Evolutionary conservation across 2,329 filamentous ascomycete genomes (phyloP).

Genomic region (Domatiomyces globalis): DNA sequence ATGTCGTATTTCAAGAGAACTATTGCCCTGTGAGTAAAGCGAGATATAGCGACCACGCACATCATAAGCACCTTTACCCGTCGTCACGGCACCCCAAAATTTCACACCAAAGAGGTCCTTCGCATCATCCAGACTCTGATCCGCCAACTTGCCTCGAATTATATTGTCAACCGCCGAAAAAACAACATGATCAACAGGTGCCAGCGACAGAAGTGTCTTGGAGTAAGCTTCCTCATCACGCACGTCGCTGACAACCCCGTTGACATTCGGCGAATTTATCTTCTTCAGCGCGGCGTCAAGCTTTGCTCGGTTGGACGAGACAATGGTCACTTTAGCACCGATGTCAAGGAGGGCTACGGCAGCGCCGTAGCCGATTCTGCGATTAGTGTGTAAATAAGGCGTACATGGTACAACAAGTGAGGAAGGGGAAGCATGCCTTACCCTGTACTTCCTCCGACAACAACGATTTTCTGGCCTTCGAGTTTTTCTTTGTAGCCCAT

Average conservation of each 20-base stretch:
- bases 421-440: no score
- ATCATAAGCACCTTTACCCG: constrained; percentile 7
- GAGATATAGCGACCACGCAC: no score
- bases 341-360: constrained; percentile 45
- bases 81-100: constrained; percentile 11
- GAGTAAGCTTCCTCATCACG: constrained; percentile 8
- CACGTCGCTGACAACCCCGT: constrained; percentile 9
- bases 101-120: constrained; percentile 13
- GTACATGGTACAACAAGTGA: no score
- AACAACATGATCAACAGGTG: constrained; percentile 40
- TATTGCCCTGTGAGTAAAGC: no score
- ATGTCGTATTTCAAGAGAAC: no score
- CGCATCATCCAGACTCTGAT: constrained; percentile 8
- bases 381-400: no score
- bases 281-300: constrained; percentile 33
- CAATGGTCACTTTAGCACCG: constrained; percentile 42
- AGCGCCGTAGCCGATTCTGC: constrained; percentile 37
- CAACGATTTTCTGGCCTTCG: constrained; percentile 7
- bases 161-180: constrained; percentile 39
- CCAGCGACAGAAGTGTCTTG: constrained; percentile 7
- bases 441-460: constrained; percentile 11
- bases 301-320: constrained; percentile 37
- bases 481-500: constrained; percentile 6
- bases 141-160: constrained; percentile 10
- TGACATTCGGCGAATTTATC: constrained; percentile 24